Percentiles rank a stretch among this genome's conserved stretches.
Conservation (phyloP, 768 basidiomycete genomes). For the Sutorius australiensis region DNA sequence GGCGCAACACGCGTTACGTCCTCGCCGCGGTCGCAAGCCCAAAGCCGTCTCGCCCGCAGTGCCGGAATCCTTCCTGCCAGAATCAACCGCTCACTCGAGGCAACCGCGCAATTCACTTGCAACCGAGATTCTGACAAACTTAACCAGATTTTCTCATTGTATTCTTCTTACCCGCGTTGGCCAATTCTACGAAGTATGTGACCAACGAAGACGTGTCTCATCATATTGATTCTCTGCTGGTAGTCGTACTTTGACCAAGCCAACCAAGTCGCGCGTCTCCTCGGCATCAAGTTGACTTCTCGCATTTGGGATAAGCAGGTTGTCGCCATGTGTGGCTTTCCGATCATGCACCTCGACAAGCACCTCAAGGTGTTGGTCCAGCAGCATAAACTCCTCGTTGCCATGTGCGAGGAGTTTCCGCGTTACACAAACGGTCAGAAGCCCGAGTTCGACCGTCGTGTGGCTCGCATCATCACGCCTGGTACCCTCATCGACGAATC, state of each 20-base stretch:
- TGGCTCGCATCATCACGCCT: slow-evolving; percentile 85
- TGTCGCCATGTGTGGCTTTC: slow-evolving; percentile 90
- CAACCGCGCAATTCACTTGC: slow-evolving; percentile 54
- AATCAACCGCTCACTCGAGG: slow-evolving; percentile 3
- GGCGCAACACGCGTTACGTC: background rate
- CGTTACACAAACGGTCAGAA: slow-evolving; percentile 46
- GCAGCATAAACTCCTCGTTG: slow-evolving; percentile 79
- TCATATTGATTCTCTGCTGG: slow-evolving; percentile 5
- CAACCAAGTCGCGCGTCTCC: slow-evolving; percentile 63
- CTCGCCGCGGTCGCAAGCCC: slow-evolving; percentile 20
- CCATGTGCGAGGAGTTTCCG: slow-evolving; percentile 90
- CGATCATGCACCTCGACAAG: slow-evolving; percentile 77
- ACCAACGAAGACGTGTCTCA: background rate
- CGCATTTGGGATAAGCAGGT: slow-evolving; percentile 67
- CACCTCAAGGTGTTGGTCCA: slow-evolving; percentile 84
- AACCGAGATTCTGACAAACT: slow-evolving; percentile 65
- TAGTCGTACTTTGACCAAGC: slow-evolving; percentile 97
- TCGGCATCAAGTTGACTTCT: slow-evolving; percentile 81
- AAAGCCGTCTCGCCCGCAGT: background rate
- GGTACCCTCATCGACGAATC: slow-evolving; percentile 92
- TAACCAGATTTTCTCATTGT: slow-evolving; percentile 79
- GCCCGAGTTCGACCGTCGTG: slow-evolving; percentile 70
- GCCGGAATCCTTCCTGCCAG: background rate
- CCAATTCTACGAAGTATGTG: slow-evolving; percentile 86
- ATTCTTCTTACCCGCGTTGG: slow-evolving; percentile 89